A percentile compares a stretch with the other conserved stretches of the same genome.
phyloP scores from a whole-genome alignment of 345 rosid species.

The Eucalyptus lansdowneana region DNA sequence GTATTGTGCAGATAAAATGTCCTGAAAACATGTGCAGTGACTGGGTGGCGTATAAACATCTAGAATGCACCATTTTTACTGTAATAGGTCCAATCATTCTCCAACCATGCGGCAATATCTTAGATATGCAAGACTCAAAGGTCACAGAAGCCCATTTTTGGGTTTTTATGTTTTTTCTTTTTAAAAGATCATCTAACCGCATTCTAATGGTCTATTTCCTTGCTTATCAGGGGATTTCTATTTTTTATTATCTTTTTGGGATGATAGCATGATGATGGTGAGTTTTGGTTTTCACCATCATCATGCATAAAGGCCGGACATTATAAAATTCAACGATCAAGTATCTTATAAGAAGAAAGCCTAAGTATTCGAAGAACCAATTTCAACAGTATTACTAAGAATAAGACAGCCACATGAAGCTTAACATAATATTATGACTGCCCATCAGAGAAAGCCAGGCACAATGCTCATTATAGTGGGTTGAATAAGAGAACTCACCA shows the following conservation, averaged over 20 bases:
- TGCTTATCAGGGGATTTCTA: background rate
- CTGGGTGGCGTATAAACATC: background rate
- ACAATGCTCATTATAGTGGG: background rate
- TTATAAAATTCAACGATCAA: background rate
- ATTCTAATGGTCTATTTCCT: background rate
- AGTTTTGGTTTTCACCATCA: background rate
- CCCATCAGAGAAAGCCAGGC: background rate
- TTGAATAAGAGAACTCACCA: constrained; percentile 40
- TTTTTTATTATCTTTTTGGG: background rate
- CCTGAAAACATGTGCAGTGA: background rate
- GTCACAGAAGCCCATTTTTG: background rate
- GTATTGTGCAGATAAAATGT: background rate
- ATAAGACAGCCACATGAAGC: background rate
- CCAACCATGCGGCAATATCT: background rate
- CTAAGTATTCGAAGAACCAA: background rate
- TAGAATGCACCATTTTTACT: background rate
- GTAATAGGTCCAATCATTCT: background rate
- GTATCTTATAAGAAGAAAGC: background rate
- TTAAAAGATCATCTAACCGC: background rate
- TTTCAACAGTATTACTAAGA: background rate
- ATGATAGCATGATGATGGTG: background rate
- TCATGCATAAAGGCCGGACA: background rate
- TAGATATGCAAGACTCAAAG: background rate
- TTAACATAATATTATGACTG: background rate
- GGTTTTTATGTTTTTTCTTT: background rate